Conservation (phyloP, 108 stramenopile species). For the Craspedostauros australis region DNA sequence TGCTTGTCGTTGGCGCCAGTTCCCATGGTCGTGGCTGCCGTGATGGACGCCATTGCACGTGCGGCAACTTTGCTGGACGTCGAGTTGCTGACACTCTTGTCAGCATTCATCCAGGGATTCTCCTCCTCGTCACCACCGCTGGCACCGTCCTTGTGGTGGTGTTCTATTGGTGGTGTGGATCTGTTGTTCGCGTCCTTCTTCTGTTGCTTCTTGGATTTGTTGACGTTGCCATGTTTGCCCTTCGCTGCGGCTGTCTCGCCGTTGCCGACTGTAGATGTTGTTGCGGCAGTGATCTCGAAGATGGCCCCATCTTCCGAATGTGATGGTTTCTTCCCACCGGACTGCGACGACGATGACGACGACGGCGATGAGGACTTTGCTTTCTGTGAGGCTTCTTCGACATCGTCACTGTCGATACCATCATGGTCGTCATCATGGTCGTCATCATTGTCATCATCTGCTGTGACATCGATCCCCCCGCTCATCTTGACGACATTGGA, state of each 20-base stretch:
- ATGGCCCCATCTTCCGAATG: slow-evolving; percentile 7
- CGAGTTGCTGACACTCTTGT: too few relatives aligned
- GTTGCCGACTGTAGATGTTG: neutral
- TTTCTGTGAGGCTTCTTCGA: too few relatives aligned
- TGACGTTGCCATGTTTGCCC: neutral
- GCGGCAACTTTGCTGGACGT: too few relatives aligned
- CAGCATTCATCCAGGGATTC: slow-evolving; percentile 29
- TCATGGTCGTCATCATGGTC: slow-evolving; percentile 3
- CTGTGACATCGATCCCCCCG: slow-evolving; percentile 20
- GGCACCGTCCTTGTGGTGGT: too few relatives aligned
- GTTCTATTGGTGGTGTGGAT: neutral
- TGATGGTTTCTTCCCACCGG: neutral
- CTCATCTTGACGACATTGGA: slow-evolving; percentile 44
- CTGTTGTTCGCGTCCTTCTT: too few relatives aligned
- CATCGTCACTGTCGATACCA: neutral
- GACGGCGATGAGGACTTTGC: too few relatives aligned
- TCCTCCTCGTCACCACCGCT: slow-evolving; percentile 9
- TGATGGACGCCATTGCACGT: too few relatives aligned
- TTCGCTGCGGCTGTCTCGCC: neutral
- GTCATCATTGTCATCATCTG: slow-evolving; percentile 19
- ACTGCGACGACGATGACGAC: too few relatives aligned
- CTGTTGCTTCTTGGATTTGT: neutral
- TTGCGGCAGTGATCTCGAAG: neutral
- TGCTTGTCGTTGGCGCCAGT: neutral
- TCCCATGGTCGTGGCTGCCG: too few relatives aligned